Percentiles rank a stretch among this genome's conserved stretches.
Conservation (phyloP, 2,329 filamentous ascomycete genomes). For the Alternaria arborescens region DNA sequence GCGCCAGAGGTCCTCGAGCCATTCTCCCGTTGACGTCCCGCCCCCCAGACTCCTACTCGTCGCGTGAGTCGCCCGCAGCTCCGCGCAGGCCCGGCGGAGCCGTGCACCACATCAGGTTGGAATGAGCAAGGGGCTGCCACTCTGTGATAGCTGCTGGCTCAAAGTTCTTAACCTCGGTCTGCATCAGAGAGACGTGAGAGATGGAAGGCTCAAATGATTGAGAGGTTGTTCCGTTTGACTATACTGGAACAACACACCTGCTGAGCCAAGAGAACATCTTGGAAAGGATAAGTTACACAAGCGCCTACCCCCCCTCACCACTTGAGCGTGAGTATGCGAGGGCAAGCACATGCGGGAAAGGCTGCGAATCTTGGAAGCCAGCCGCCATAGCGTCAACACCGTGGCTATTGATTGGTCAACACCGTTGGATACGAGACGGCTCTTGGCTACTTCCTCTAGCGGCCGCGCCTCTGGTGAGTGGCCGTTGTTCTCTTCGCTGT, state of each 20-base stretch:
- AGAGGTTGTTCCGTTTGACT: background rate
- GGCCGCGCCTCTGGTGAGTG: slow-evolving; percentile 12
- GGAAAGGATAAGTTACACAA: background rate
- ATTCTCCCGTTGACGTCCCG: background rate
- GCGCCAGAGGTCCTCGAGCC: background rate
- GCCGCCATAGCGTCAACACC: slow-evolving; percentile 2
- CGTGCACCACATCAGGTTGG: background rate
- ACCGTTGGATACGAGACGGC: slow-evolving; percentile 17
- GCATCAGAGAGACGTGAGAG: background rate
- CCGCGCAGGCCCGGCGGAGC: background rate
- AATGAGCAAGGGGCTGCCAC: background rate
- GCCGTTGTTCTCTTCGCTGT: slow-evolving; percentile 5
- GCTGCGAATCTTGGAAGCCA: slow-evolving; percentile 14
- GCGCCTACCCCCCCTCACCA: slow-evolving; percentile 3
- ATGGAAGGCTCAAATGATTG: background rate
- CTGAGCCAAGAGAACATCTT: background rate
- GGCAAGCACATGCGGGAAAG: slow-evolving; percentile 10
- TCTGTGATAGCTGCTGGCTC: background rate
- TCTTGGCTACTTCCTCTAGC: slow-evolving; percentile 19
- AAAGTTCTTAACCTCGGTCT: background rate
- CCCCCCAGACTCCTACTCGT: background rate
- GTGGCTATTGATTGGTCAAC: slow-evolving; percentile 13
- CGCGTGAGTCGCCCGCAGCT: background rate
- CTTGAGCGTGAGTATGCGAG: background rate
- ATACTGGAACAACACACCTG: background rate